Conservation (phyloP, 2,329 filamentous ascomycete genomes). For the Whalleya microplaca region DNA sequence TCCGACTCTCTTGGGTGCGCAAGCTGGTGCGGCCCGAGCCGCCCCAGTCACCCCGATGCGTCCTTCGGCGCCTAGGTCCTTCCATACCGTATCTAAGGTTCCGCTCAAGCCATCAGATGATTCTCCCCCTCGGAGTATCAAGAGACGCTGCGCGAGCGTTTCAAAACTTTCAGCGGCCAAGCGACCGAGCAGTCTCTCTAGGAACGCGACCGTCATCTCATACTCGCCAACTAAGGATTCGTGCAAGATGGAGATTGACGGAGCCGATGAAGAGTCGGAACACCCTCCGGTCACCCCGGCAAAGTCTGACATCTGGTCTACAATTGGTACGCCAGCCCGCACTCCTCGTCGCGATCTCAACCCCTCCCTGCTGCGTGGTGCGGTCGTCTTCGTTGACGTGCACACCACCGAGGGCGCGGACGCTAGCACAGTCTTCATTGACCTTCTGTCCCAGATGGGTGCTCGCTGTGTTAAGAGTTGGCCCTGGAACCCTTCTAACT, state of each 20-base stretch:
- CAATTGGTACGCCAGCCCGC: slow-evolving; percentile 57
- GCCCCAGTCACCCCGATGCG: slow-evolving; percentile 61
- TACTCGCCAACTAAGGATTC: slow-evolving; percentile 55
- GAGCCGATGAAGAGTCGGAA: slow-evolving; percentile 24
- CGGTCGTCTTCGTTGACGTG: slow-evolving; percentile 82
- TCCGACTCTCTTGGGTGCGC: slow-evolving; percentile 44
- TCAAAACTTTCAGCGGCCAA: slow-evolving; percentile 49
- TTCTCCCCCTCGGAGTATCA: slow-evolving; percentile 51
- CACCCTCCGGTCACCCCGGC: slow-evolving; percentile 47
- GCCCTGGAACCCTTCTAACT: slow-evolving; percentile 66
- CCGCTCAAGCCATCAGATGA: slow-evolving; percentile 72
- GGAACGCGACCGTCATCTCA: slow-evolving; percentile 57
- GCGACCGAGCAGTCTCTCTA: slow-evolving; percentile 47
- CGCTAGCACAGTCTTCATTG: slow-evolving; percentile 79
- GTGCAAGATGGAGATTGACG: slow-evolving; percentile 34
- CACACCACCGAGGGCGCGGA: slow-evolving; percentile 81
- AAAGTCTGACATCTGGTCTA: slow-evolving; percentile 58
- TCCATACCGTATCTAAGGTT: slow-evolving; percentile 77
- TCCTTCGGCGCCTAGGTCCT: slow-evolving; percentile 51
- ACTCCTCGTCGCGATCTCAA: slow-evolving; percentile 60
- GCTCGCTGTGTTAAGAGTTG: slow-evolving; percentile 77
- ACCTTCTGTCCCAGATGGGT: slow-evolving; percentile 79
- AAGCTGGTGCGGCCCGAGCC: slow-evolving; percentile 27
- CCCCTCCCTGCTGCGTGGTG: slow-evolving; percentile 64
- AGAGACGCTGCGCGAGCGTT: slow-evolving; percentile 55